Evolutionary conservation across 805 yeast species (phyloP), one percentile per base, ranked within the genome.

Genomic region (Saccharomycopsis capsularis): DNA sequence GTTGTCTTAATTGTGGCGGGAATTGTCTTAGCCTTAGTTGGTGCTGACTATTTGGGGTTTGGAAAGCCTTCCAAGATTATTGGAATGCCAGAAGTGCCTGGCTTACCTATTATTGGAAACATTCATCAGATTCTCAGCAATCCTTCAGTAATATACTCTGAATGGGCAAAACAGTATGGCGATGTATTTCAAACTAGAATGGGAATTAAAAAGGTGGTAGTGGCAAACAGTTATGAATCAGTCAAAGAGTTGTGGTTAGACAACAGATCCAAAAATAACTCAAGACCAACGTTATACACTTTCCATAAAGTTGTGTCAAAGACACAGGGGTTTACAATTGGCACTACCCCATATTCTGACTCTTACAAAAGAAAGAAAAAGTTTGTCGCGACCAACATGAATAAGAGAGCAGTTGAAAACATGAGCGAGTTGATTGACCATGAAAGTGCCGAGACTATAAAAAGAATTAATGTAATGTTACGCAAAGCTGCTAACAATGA

Each of bases 241-340:
- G 78, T 81, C 1, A 60, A 63, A 35, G 66, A 66, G 22, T 63
- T 85, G 2, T 82, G 85, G 85, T 61, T 73, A 24, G 62, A 62
- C 25, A 68, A 70, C 54, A 65, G 79, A 5, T 60, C 68, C 30
- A 75, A 80, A 2, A 76, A 76, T 52, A 81, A 78, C 56, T 84
- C 91, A 1, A 66, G 95, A 38, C 93, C 93, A 0, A 63, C 70
- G 19, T 67, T 75, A 47, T 76, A 76, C 61, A 82, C 89, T 1
- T 85, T 85, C 63, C 93, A 85, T 63, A 66, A 70, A 18, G 69
- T 83, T 2, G 68, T 83, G 39, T 72, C 83, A 0, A 63, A 68
- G 22, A 69, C 76, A 0, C 78, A 74, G 47, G 79, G 82, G 0
- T 76, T 71, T 55, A 81, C 87, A 0, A 68, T 81, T 16, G 87